phyloP scores from a whole-genome alignment of 192 early-diverging fungal genomes.

The Entomortierella lignicola region DNA sequence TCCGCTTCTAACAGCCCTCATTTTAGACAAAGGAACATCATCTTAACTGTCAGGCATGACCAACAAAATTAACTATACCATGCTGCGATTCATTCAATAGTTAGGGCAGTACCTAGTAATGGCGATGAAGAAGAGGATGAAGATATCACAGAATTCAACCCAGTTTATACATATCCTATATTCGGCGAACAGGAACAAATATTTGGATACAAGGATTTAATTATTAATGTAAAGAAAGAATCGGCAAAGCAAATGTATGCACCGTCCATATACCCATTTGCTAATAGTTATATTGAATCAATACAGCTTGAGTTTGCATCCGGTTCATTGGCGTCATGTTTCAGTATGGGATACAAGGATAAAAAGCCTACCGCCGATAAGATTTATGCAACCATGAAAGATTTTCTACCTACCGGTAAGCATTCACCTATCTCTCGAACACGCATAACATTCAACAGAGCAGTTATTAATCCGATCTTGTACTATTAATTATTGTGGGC shows the following conservation, averaged over 20 bases:
- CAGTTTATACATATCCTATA: constrained; percentile 88
- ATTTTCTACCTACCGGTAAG: constrained; percentile 61
- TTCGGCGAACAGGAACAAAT: constrained; percentile 90
- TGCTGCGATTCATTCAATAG: constrained; percentile 7
- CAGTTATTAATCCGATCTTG: no score
- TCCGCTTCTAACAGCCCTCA: background rate
- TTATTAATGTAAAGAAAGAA: constrained; percentile 59
- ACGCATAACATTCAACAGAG: no score
- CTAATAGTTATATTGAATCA: background rate
- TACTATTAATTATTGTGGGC: no score
- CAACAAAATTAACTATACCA: background rate
- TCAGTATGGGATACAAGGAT: constrained; percentile 73
- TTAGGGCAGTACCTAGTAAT: constrained; percentile 22
- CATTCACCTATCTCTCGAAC: background rate
- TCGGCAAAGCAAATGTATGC: background rate
- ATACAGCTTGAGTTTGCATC: constrained; percentile 79
- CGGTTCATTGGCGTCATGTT: constrained; percentile 80
- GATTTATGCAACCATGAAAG: constrained; percentile 65
- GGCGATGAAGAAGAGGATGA: constrained; percentile 53
- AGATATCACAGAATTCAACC: constrained; percentile 72
- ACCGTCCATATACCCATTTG: background rate
- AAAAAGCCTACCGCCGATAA: constrained; percentile 77
- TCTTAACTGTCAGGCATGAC: background rate
- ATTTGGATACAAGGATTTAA: constrained; percentile 90
- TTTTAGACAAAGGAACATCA: background rate